Evolutionary conservation across 305 asterid genomes (phyloP), one percentile per base, ranked within the genome.

Genomic region (Plantago coronopus): DNA sequence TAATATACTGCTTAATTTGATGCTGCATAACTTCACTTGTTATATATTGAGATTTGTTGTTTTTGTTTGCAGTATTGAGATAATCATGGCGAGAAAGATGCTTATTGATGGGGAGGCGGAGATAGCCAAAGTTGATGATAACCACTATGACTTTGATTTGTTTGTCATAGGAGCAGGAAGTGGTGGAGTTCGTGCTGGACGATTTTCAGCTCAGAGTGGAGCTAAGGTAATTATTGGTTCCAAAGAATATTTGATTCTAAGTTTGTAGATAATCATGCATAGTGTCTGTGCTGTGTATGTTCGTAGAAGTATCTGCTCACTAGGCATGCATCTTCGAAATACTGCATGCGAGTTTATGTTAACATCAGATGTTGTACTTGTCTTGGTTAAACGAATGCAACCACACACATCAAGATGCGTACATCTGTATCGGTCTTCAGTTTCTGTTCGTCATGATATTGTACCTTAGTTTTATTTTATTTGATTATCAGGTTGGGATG

Each of bases 121-220:
- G 22, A 80, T 76, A 43, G 48, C 78, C 27, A 68, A 63, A 66
- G 84, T 67, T 61, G 84, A 63, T 47, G 84, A 76, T 53, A 70
- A 20, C 58, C 87, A 66, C 50, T 91, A 77, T 75, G 97, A 91
- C 72, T 88, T 77, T 50, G 98, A 91, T 78, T 83, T 88, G 64
- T 91, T 91, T 62, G 98, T 91, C 47, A 91, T 91, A 66, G 98
- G 98, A 54, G 98, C 98, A 42, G 98, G 97, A 56, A 91, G 98
- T 72, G 98, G 98, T 57, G 97, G 97, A 18, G 98, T 91, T 68
- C 95, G 97, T n/a, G 98, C 97, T 18, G 47, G 88, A 10, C 74
- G 97, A 7, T 91, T 91, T 77, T 84, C 98, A 14, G 97, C 98
- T 4, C 97, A 89, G 57, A 59, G 58, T 76, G 98, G 97, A 73